These are phyloP conservation scores for Ogataea pignaliae DNA, from an alignment of 805 yeast species.

Conservation along the genomic window DNA sequence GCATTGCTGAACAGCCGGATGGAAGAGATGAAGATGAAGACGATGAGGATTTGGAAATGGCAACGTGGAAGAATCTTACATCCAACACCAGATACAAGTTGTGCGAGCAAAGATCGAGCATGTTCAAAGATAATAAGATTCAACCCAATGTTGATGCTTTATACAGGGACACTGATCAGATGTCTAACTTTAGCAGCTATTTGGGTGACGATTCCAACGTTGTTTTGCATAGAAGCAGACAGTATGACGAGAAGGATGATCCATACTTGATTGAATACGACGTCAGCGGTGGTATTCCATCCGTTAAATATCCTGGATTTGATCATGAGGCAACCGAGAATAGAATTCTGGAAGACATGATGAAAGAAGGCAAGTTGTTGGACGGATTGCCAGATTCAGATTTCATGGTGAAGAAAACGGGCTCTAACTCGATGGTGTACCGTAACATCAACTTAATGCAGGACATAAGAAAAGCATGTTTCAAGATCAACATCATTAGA, in stretches of 20 bases:
- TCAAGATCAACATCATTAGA: constrained; percentile 80
- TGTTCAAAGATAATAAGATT: constrained; percentile 57
- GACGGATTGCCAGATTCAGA: constrained; percentile 36
- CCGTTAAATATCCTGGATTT: constrained; percentile 48
- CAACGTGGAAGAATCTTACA: constrained; percentile 80
- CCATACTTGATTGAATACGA: constrained; percentile 80
- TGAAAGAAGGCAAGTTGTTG: constrained; percentile 23
- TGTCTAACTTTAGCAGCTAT: constrained; percentile 57
- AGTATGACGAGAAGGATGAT: constrained; percentile 51
- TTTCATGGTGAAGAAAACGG: constrained; percentile 43
- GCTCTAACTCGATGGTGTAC: constrained; percentile 56
- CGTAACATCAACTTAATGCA: constrained; percentile 77
- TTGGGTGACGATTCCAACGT: constrained; percentile 32
- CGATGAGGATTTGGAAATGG: constrained; percentile 71
- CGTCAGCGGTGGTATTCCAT: constrained; percentile 74
- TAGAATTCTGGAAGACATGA: constrained; percentile 35
- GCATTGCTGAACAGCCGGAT: constrained; percentile 11
- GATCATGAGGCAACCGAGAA: constrained; percentile 42
- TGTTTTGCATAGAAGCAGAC: constrained; percentile 31
- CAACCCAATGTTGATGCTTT: constrained; percentile 69
- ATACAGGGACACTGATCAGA: constrained; percentile 57
- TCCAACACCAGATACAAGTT: constrained; percentile 75
- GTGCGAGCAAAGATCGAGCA: constrained; percentile 59
- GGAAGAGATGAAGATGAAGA: constrained; percentile 37
- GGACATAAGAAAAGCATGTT: constrained; percentile 81